Conservation (phyloP, 106 monocot genomes). For the Ottelia alismoides region DNA sequence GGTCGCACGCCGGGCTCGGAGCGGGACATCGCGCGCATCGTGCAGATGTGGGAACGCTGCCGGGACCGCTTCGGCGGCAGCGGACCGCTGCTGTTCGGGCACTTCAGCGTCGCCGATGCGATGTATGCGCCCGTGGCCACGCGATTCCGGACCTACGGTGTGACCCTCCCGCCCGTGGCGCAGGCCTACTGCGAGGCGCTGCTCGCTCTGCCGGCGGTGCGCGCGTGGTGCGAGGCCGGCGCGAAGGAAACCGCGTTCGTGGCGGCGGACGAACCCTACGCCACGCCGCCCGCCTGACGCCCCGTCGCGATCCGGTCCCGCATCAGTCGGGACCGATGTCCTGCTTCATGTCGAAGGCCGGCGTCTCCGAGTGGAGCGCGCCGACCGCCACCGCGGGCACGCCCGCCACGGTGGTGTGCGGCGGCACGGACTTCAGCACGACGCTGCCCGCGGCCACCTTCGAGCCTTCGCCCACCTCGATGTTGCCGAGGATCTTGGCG, state of each 20-base stretch:
- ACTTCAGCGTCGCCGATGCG: not conserved
- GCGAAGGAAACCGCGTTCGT: not conserved
- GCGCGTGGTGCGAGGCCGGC: too few species aligned
- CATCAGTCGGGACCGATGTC: not conserved
- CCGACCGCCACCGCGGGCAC: too few species aligned
- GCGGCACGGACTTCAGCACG: too few species aligned
- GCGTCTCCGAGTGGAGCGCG: too few species aligned
- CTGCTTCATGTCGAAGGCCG: not conserved
- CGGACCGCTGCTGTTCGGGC: not conserved
- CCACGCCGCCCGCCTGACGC: too few species aligned
- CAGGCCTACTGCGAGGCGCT: not conserved
- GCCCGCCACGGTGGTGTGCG: too few species aligned
- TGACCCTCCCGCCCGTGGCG: not conserved
- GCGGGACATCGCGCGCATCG: not conserved
- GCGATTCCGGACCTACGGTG: not conserved
- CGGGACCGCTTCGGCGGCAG: not conserved
- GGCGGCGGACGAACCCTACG: not conserved
- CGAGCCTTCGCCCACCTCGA: not conserved
- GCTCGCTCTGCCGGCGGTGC: not conserved
- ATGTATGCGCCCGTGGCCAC: not conserved
- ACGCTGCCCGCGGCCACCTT: not conserved
- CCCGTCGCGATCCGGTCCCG: not conserved
- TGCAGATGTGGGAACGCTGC: not conserved
- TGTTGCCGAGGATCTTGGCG: not conserved
- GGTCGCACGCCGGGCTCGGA: not conserved